Evolutionary conservation across 352 stramenopile species (phyloP), one percentile per base, ranked within the genome.

Genomic region (Globisporangium spiculum): DNA sequence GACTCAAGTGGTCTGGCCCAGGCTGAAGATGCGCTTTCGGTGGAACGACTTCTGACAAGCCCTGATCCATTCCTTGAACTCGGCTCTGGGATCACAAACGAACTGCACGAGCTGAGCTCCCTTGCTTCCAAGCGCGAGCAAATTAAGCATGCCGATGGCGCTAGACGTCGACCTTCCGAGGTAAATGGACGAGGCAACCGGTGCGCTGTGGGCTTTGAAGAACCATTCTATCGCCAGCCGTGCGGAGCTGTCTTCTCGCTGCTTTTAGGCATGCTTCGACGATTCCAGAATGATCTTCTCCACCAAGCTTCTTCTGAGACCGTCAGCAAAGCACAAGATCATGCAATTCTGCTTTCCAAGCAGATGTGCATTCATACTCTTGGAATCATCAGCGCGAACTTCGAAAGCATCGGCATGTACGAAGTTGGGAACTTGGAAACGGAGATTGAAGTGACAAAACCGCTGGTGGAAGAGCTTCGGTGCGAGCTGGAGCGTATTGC

Each of bases 221-320:
- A 92, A 46, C 83, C 88, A 0, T 96, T 91, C 68, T 89, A 75
- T 38, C 76, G 86, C 0, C 88, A 96, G 52, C 88, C 88, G 7
- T 83, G 69, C 46, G 76, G 78, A 27, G 67, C 84, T 16, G 78
- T 88, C 24, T 78, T 96, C 59, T 61, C 67, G 3, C 62, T 87
- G 54, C 53, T 93, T 0, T 59, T 92, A 46, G 60, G 54, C 1
- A 81, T 94, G 59, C 72, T 96, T n/a, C 55, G 72, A 34, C 67
- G 59, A 56, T 84, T 86, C 30, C 70, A 74, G 48, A 16, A 24
- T n/a, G 50, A 53, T 26, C 63, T 55, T 22, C 20, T 36, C 0
- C 24, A 10, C 20, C 16, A 34, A 53, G 8, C 1, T 34, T 38
- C 24, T 12, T 20, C 56, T n/a, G 56, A 62, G 20, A 32, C n/a